Percentiles rank a stretch among this genome's conserved stretches.
These are phyloP conservation scores for Ascochyta clinopodiicola DNA, from an alignment of 2,329 filamentous ascomycete species.

Conservation along the genomic window DNA sequence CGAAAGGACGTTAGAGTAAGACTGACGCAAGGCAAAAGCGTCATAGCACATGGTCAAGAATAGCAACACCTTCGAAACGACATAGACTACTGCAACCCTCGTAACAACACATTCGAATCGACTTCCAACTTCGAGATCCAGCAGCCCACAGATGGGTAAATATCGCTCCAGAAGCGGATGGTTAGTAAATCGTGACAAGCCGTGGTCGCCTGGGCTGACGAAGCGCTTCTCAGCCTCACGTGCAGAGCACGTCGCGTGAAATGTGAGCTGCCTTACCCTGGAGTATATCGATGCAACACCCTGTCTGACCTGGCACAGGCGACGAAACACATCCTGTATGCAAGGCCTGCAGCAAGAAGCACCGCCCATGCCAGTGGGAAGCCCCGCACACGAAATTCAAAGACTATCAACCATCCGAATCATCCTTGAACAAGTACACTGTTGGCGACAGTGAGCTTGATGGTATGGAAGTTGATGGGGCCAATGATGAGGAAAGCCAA, in stretches of 20 bases:
- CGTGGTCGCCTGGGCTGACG: slow-evolving; percentile 2
- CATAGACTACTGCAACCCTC: neutral
- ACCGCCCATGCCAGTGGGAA: slow-evolving; percentile 41
- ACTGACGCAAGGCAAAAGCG: slow-evolving; percentile 3
- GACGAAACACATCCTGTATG: slow-evolving; percentile 39
- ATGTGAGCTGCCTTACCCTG: slow-evolving; percentile 23
- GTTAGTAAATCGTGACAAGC: slow-evolving; percentile 24
- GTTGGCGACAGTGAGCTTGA: slow-evolving; percentile 15
- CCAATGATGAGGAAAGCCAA: slow-evolving; percentile 19
- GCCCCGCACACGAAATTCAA: slow-evolving; percentile 36
- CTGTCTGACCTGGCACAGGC: slow-evolving; percentile 19
- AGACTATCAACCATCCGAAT: slow-evolving; percentile 31
- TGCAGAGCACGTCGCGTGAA: slow-evolving; percentile 43
- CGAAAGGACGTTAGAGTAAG: neutral
- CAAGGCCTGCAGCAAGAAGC: slow-evolving; percentile 43
- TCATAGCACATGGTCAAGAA: neutral
- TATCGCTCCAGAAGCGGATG: slow-evolving; percentile 42
- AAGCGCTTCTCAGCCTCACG: slow-evolving; percentile 28
- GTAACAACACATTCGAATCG: slow-evolving; percentile 15
- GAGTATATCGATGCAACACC: neutral
- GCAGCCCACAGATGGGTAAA: slow-evolving; percentile 31
- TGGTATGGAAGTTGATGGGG: slow-evolving; percentile 24
- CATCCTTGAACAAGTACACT: slow-evolving; percentile 22
- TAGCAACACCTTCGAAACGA: slow-evolving; percentile 6
- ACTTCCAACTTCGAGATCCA: slow-evolving; percentile 3